Evolutionary conservation across 2,329 filamentous ascomycete species (phyloP).

Genomic region (Aureobasidium namibiae): DNA sequence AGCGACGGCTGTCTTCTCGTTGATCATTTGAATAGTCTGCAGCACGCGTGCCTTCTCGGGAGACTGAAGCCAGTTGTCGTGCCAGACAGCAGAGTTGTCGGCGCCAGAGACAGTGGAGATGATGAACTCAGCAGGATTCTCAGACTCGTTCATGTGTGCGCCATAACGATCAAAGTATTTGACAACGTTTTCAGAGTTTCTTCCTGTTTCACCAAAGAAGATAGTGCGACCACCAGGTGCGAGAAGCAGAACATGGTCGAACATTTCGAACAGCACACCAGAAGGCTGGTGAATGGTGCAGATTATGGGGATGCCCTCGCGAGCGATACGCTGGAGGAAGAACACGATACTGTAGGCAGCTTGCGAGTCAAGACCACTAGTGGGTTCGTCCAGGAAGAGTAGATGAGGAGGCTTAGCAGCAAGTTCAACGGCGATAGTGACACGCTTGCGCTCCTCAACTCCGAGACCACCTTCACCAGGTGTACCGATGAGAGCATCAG

Average conservation of each 20-base stretch:
- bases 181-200: conserved; percentile 32
- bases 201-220: conserved; percentile 39
- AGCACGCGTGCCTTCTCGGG: conserved; percentile 37
- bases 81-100: conserved; percentile 31
- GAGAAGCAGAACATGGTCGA: conserved; percentile 37
- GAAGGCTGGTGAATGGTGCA: conserved; percentile 49
- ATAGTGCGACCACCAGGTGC: conserved; percentile 36
- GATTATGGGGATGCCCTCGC: conserved; percentile 36
- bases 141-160: conserved; percentile 50
- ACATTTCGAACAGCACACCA: conserved; percentile 45
- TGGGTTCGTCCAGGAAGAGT: conserved; percentile 56
- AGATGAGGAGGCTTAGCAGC: conserved; percentile 45
- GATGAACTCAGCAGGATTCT: conserved; percentile 76
- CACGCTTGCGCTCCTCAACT: conserved; percentile 53
- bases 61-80: conserved; percentile 37
- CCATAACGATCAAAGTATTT: conserved; percentile 58
- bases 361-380: conserved; percentile 54
- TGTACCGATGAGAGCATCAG: conserved; percentile 63
- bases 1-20: not conserved
- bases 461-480: conserved; percentile 50
- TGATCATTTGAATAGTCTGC: conserved; percentile 16
- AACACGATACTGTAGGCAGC: conserved; percentile 55
- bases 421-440: conserved; percentile 47
- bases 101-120: conserved; percentile 40
- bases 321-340: conserved; percentile 54